Evolutionary conservation across 1,139 yeast genomes (phyloP).

Genomic region (Zhuliangozyma blackwelliae): DNA sequence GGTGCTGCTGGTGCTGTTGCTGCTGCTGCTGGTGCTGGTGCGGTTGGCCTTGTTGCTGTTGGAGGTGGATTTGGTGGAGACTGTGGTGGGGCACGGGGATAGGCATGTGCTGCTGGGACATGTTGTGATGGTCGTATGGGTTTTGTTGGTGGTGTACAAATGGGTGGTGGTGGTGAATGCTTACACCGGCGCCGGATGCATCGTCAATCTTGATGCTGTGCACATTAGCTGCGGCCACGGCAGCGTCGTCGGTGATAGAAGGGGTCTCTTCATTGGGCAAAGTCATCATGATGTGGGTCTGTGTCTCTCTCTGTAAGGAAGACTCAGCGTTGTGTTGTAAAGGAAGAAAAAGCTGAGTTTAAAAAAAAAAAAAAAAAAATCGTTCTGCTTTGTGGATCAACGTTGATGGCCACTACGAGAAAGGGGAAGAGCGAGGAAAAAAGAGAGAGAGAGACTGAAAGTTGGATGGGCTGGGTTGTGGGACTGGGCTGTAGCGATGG

Average conservation of each 20-base stretch:
- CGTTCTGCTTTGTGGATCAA: too few species aligned
- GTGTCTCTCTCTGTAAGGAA: background rate
- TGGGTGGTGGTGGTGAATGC: conserved; percentile 6
- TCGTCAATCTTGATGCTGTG: conserved; percentile 16
- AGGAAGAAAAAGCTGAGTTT: background rate
- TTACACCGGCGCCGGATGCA: background rate
- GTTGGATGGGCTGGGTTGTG: too few species aligned
- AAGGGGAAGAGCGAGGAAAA: too few species aligned
- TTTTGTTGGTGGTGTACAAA: conserved; percentile 7
- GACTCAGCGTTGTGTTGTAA: background rate
- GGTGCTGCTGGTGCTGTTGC: too few species aligned
- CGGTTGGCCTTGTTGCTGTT: conserved; percentile 10
- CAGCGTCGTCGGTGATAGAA: conserved; percentile 23
- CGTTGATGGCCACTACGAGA: too few species aligned
- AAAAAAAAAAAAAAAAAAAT: background rate
- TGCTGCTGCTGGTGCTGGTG: background rate
- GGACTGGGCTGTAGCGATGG: too few species aligned
- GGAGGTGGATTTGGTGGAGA: background rate
- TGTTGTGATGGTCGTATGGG: conserved; percentile 2
- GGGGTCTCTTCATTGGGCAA: conserved; percentile 23
- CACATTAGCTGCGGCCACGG: conserved; percentile 19
- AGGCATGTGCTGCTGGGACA: too few species aligned
- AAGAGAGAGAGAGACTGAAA: too few species aligned
- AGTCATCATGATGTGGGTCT: conserved; percentile 18
- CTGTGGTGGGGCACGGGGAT: conserved; percentile 2